phyloP scores from a whole-genome alignment of 2,329 filamentous ascomycete genomes.

The Diaporthe destruens region DNA sequence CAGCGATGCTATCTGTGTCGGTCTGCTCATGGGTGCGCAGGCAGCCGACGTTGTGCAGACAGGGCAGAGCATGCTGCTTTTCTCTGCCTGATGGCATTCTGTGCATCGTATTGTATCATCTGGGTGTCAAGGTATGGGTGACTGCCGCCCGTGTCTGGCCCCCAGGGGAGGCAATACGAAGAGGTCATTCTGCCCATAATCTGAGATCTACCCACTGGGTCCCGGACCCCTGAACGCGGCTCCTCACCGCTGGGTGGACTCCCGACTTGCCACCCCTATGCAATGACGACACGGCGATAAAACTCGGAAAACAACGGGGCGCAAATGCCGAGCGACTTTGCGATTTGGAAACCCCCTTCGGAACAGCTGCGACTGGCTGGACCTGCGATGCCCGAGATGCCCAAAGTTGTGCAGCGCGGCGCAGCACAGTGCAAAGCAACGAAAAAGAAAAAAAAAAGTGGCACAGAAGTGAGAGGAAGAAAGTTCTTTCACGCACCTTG shows the following conservation, averaged over 20 bases:
- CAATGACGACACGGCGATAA: slow-evolving; percentile 27
- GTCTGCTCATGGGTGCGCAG: not conserved
- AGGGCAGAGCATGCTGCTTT: not conserved
- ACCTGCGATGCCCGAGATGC: not conserved
- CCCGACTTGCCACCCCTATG: slow-evolving; percentile 26
- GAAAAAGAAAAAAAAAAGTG: not conserved
- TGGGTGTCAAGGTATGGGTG: slow-evolving; percentile 26
- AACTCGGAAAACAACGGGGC: slow-evolving; percentile 24
- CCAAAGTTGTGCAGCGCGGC: not conserved
- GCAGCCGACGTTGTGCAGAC: no score
- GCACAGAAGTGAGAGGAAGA: not conserved
- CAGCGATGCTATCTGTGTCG: not conserved
- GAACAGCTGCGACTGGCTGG: not conserved
- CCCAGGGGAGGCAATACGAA: slow-evolving; percentile 25
- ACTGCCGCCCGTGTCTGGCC: slow-evolving; percentile 40
- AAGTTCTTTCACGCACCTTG: slow-evolving; percentile 35
- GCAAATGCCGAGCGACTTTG: not conserved
- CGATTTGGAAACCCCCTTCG: not conserved
- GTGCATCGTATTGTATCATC: slow-evolving; percentile 9
- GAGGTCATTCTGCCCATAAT: slow-evolving; percentile 23
- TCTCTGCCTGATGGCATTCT: not conserved
- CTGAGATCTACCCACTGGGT: slow-evolving; percentile 37
- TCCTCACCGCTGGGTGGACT: slow-evolving; percentile 33
- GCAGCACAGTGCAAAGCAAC: not conserved
- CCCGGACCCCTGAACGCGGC: slow-evolving; percentile 35